Evolutionary conservation across 2,329 filamentous ascomycete species (phyloP).

Genomic region (Decorospora gaudefroyi): DNA sequence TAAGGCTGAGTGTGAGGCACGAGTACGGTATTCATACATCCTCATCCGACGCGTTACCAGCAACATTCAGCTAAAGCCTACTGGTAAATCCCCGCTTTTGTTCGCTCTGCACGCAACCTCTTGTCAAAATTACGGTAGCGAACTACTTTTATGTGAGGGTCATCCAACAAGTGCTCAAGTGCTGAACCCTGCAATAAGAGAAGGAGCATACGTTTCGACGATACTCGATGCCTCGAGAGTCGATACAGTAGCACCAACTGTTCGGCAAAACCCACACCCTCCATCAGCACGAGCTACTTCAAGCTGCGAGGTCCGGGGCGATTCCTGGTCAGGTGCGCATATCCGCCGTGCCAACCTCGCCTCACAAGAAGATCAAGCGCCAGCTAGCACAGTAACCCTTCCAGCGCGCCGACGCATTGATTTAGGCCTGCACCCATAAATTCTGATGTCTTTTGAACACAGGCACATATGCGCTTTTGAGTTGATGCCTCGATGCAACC

Average conservation of each 20-base stretch:
- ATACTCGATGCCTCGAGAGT: not conserved
- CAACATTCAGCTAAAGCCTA: conserved; percentile 2
- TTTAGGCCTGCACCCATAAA: not conserved
- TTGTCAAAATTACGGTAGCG: not conserved
- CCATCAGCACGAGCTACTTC: not conserved
- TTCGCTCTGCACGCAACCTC: not conserved
- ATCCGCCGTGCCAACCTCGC: not conserved
- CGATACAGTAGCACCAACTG: not conserved
- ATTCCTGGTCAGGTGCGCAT: not conserved
- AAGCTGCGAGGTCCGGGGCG: not conserved
- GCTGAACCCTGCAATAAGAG: not conserved
- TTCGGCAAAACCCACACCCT: not conserved
- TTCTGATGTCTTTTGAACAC: not conserved
- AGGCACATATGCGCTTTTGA: not conserved
- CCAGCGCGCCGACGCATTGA: not conserved
- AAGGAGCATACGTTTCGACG: not conserved
- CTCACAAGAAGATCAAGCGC: not conserved
- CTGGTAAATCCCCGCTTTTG: not conserved
- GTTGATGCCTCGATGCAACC: conserved; percentile 4
- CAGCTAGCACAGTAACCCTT: not conserved
- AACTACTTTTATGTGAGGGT: too few species aligned
- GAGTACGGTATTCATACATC: conserved; percentile 1
- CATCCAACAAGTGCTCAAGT: not conserved
- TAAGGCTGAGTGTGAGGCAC: conserved; percentile 12
- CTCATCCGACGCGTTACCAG: not conserved